phyloP scores from a whole-genome alignment of 768 basidiomycete genomes.

The Lentinus brumalis region DNA sequence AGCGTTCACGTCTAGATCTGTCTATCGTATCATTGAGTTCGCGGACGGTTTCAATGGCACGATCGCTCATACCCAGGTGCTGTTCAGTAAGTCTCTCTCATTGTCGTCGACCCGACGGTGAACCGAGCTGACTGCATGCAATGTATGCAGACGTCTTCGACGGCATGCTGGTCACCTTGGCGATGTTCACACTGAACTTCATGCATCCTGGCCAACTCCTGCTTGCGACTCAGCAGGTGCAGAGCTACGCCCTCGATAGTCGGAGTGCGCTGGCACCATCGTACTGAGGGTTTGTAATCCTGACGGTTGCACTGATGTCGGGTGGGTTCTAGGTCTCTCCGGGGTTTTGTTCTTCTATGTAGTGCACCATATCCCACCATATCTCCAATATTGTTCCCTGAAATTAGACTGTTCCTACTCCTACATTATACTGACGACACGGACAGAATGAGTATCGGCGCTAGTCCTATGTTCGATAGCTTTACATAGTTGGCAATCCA shows the following conservation, averaged over 20 bases:
- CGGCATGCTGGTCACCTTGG: constrained; percentile 47
- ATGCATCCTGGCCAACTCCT: constrained; percentile 45
- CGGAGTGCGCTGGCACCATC: background rate
- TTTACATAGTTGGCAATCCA: background rate
- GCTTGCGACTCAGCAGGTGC: background rate
- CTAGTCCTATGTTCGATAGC: background rate
- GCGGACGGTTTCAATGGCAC: constrained; percentile 51
- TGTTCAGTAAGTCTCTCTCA: constrained; percentile 39
- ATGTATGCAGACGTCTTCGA: constrained; percentile 48
- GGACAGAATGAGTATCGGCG: background rate
- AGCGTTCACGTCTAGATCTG: constrained; percentile 35
- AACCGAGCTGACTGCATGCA: background rate
- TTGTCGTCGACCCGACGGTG: background rate
- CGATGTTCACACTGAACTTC: constrained; percentile 46
- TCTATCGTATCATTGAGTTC: constrained; percentile 55
- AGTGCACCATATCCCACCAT: background rate
- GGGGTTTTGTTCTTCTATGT: too few species aligned
- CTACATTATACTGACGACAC: background rate
- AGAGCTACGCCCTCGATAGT: constrained; percentile 2
- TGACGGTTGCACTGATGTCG: too few species aligned
- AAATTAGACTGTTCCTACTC: background rate
- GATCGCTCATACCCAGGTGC: constrained; percentile 48
- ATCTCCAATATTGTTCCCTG: background rate
- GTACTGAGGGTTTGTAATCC: background rate
- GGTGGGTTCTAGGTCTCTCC: too few species aligned